Evolutionary conservation across 1,284 basidiomycete genomes (phyloP).

Genomic region (Erythrobasidium hasegawianum): DNA sequence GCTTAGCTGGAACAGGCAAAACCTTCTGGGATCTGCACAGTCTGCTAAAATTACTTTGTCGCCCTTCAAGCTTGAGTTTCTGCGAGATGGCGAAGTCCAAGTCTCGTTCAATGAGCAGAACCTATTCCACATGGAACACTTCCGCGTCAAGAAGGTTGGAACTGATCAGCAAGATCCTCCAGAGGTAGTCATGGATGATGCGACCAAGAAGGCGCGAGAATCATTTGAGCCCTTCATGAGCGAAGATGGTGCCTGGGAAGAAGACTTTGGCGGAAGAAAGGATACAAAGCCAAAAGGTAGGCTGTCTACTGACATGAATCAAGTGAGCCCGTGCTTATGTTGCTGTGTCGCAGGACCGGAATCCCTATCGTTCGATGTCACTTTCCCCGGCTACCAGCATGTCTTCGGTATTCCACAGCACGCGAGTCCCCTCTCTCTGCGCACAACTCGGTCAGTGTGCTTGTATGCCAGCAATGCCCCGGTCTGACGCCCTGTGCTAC

Average conservation of each 20-base stretch:
- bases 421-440: constrained; percentile 82
- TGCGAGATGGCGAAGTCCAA: constrained; percentile 67
- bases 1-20: constrained; percentile 38
- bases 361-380: constrained; percentile 84
- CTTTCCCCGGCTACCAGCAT: constrained; percentile 82
- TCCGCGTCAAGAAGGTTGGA: constrained; percentile 62
- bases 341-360: constrained; percentile 77
- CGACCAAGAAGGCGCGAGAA: constrained; percentile 66
- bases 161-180: constrained; percentile 46
- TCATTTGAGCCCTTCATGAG: constrained; percentile 51
- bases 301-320: too few species aligned
- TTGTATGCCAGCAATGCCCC: too few species aligned
- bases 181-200: constrained; percentile 55
- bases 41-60: constrained; percentile 65
- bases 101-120: constrained; percentile 84
- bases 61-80: constrained; percentile 69
- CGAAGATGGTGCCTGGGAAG: constrained; percentile 83
- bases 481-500: neutral
- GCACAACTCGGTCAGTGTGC: constrained; percentile 71
- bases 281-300: constrained; percentile 93
- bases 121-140: constrained; percentile 97
- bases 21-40: neutral
- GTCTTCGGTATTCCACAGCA: constrained; percentile 97
- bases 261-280: constrained; percentile 76
- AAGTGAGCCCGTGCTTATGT: too few species aligned